Conservation (phyloP, 2,329 filamentous ascomycete genomes). For the Alternaria panax region DNA sequence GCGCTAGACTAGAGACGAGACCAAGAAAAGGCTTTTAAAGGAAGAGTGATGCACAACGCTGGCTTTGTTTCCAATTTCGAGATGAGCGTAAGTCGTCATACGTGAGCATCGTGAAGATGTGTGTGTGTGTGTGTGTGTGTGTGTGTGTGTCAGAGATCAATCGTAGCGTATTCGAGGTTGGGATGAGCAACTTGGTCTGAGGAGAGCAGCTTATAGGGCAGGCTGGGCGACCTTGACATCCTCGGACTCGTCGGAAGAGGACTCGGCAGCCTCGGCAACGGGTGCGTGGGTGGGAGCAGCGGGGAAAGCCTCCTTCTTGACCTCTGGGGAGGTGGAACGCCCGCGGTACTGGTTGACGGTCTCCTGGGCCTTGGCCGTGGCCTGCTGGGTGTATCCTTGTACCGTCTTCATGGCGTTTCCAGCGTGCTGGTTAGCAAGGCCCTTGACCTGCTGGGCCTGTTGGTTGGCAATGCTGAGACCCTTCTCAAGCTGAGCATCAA, state of each 20-base stretch:
- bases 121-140: constrained; percentile 28
- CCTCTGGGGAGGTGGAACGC: constrained; percentile 47
- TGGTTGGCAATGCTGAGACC: constrained; percentile 62
- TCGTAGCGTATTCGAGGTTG: constrained; percentile 2
- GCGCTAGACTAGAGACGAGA: constrained; percentile 31
- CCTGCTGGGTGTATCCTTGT: constrained; percentile 66
- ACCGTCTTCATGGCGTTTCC: constrained; percentile 64
- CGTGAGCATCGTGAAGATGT: constrained; percentile 32
- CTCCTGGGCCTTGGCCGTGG: constrained; percentile 67
- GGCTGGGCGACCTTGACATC: constrained; percentile 32
- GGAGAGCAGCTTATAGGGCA: constrained; percentile 30
- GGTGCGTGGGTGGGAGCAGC: constrained; percentile 25
- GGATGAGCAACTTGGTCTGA: not conserved
- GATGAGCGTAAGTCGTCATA: constrained; percentile 33
- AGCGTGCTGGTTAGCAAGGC: constrained; percentile 67
- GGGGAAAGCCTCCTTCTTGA: constrained; percentile 28
- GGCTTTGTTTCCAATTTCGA: constrained; percentile 38
- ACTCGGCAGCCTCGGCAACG: constrained; percentile 11
- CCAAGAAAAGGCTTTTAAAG: constrained; percentile 35
- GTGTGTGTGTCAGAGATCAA: constrained; percentile 18
- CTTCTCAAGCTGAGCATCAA: constrained; percentile 66
- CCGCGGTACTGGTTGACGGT: constrained; percentile 51
- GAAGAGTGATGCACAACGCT: constrained; percentile 34
- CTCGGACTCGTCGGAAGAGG: constrained; percentile 14
- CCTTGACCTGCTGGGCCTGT: constrained; percentile 67